Percentiles rank a stretch among this genome's conserved stretches.
Evolutionary conservation across 2,329 filamentous ascomycete genomes (phyloP).

Genomic region (Fusarium buharicum): DNA sequence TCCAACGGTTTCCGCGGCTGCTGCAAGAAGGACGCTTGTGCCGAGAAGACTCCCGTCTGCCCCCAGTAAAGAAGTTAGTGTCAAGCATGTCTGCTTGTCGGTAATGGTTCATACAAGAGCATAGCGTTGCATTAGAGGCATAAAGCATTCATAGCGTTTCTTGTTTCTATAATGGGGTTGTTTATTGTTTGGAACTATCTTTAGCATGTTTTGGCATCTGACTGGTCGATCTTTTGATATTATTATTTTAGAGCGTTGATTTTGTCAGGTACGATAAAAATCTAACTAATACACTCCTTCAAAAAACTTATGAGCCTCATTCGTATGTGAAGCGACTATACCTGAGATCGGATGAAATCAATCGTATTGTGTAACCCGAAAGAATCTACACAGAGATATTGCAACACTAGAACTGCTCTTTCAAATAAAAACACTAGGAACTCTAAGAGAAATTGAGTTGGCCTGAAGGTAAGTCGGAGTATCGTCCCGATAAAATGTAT

Average conservation of each 20-base stretch:
- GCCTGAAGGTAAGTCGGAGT: constrained; percentile 24
- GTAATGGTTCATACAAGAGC: not conserved
- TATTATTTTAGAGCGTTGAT: constrained; percentile 26
- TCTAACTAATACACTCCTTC: constrained; percentile 36
- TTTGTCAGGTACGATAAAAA: constrained; percentile 25
- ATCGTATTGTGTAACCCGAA: no score
- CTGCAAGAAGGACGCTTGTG: constrained; percentile 34
- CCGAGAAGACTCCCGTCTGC: constrained; percentile 26
- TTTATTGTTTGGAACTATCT: constrained; percentile 11
- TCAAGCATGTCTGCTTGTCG: not conserved
- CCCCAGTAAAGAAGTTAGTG: constrained; percentile 25
- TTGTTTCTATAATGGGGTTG: constrained; percentile 5
- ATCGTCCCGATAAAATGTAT: constrained; percentile 20
- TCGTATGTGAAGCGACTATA: not conserved
- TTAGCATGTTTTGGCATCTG: constrained; percentile 19
- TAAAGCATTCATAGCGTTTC: constrained; percentile 3
- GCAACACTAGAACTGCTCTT: no score
- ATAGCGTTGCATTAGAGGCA: constrained; percentile 19
- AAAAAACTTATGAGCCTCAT: not conserved
- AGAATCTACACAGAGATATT: no score
- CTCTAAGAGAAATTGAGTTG: no score
- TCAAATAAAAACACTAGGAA: no score
- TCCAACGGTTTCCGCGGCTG: constrained; percentile 28
- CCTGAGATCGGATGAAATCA: no score
- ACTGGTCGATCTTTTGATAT: constrained; percentile 12